Conservation (phyloP, 371 early-diverging fungal species). For the Haplosporangium sp. region DNA sequence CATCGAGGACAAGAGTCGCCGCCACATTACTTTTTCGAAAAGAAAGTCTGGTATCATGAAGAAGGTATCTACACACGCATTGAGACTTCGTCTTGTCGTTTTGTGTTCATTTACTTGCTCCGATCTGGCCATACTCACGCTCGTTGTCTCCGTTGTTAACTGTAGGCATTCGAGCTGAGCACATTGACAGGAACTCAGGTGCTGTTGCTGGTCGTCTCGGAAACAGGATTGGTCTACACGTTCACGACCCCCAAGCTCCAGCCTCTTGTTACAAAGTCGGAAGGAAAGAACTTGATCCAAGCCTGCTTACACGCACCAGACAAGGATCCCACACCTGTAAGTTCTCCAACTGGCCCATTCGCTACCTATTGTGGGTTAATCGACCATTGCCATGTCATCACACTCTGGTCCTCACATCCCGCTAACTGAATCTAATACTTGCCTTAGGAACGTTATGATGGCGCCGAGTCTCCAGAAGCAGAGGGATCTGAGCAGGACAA, state of each 20-base stretch:
- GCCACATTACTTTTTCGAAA: slow-evolving; percentile 98
- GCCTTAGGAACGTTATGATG: slow-evolving; percentile 16
- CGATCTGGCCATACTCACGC: background rate
- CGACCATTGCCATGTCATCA: background rate
- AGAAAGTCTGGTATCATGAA: slow-evolving; percentile 98
- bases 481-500: slow-evolving; percentile 17
- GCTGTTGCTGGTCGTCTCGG: slow-evolving; percentile 94
- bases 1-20: slow-evolving; percentile 94
- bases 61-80: slow-evolving; percentile 4
- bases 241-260: slow-evolving; percentile 98
- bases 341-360: background rate
- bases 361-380: background rate
- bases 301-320: slow-evolving; percentile 93
- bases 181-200: slow-evolving; percentile 98
- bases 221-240: slow-evolving; percentile 98
- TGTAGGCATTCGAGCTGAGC: slow-evolving; percentile 93
- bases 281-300: slow-evolving; percentile 95
- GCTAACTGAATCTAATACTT: background rate
- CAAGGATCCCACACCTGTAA: slow-evolving; percentile 52
- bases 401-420: background rate
- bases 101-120: slow-evolving; percentile 3
- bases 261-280: slow-evolving; percentile 93
- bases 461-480: slow-evolving; percentile 8
- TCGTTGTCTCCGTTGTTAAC: slow-evolving; percentile 5
- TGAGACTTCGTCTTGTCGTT: background rate